A percentile compares a stretch with the other conserved stretches of the same genome.
These are phyloP conservation scores for Saraca asoca DNA, from an alignment of 331 rosid genomes.

Conservation along the genomic window DNA sequence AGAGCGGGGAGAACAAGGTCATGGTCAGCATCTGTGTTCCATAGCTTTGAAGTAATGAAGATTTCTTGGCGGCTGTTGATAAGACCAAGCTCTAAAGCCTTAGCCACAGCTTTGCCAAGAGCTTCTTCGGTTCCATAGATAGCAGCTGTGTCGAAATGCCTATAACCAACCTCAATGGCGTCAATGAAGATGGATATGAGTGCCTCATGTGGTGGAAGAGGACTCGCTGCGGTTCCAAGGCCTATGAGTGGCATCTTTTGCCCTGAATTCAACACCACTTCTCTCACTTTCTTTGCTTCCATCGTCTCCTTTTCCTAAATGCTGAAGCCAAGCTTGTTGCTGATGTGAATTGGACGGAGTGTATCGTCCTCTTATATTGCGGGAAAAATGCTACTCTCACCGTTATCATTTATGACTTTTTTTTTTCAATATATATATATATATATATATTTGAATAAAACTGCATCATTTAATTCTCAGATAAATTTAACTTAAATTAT, in stretches of 20 bases:
- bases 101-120: conserved; percentile 44
- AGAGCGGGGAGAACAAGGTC: conserved; percentile 57
- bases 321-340: too few species aligned
- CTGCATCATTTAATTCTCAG: too few species aligned
- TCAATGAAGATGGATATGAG: conserved; percentile 48
- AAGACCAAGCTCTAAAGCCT: conserved; percentile 45
- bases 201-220: conserved; percentile 41
- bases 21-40: conserved; percentile 51
- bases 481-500: too few species aligned
- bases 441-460: too few species aligned
- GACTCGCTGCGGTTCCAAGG: conserved; percentile 43
- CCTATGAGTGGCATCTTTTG: conserved; percentile 60
- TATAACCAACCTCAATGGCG: conserved; percentile 51
- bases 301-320: not conserved
- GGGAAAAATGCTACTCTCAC: too few species aligned
- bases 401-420: too few species aligned
- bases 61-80: conserved; percentile 45
- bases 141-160: conserved; percentile 54
- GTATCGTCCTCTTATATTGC: too few species aligned
- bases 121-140: conserved; percentile 55
- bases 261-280: conserved; percentile 44
- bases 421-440: too few species aligned
- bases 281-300: conserved; percentile 33
- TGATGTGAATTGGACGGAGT: too few species aligned
- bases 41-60: conserved; percentile 60